A percentile compares a stretch with the other conserved stretches of the same genome.
phyloP scores from a whole-genome alignment of 768 basidiomycete genomes.

The Tephrocybe rancida region DNA sequence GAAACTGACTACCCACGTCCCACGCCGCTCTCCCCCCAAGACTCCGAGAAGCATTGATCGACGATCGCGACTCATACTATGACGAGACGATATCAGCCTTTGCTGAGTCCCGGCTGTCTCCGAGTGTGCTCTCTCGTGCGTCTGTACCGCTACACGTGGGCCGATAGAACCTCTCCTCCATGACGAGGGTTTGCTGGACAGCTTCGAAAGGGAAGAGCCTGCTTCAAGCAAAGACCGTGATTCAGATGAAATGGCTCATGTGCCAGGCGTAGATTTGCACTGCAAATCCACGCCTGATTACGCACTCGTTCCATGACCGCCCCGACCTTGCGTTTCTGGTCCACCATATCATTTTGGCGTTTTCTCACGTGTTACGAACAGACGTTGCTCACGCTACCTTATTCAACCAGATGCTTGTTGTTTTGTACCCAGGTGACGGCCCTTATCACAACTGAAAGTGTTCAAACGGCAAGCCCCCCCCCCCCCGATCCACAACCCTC shows the following conservation, averaged over 20 bases:
- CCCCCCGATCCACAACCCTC: too few species aligned
- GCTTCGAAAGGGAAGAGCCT: neutral
- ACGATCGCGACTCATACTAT: neutral
- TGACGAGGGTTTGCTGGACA: neutral
- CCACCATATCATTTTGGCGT: too few species aligned
- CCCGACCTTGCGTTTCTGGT: neutral
- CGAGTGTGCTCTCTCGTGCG: neutral
- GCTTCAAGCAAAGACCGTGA: too few species aligned
- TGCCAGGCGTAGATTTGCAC: too few species aligned
- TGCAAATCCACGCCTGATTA: too few species aligned
- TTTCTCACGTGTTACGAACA: too few species aligned
- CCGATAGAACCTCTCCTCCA: neutral
- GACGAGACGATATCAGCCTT: neutral
- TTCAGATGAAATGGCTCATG: neutral
- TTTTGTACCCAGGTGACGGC: too few species aligned
- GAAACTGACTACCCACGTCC: neutral
- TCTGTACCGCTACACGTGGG: neutral
- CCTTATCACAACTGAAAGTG: too few species aligned
- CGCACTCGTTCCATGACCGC: neutral
- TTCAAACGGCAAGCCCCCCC: too few species aligned
- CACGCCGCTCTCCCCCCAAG: neutral
- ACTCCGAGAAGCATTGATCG: neutral
- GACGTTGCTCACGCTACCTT: too few species aligned
- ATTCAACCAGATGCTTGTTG: too few species aligned
- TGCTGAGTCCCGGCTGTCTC: neutral